Evolutionary conservation across 108 stramenopile species (phyloP).

Genomic region (Skeletonema grethae): DNA sequence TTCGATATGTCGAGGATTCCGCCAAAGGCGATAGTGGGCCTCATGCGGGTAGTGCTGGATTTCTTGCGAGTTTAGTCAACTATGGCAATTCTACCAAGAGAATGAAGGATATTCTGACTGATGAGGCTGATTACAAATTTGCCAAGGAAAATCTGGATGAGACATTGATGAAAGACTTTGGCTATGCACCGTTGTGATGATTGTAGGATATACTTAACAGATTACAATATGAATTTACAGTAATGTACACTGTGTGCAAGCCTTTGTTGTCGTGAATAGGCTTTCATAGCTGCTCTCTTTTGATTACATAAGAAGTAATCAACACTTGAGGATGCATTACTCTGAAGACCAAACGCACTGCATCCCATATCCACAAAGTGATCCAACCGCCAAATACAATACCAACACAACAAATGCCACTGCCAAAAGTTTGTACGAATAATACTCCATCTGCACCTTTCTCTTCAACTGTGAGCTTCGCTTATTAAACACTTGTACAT

Average conservation of each 20-base stretch:
- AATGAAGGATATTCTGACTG: slow-evolving; percentile 53
- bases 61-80: slow-evolving; percentile 68
- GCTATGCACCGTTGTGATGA: slow-evolving; percentile 19
- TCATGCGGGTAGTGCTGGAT: slow-evolving; percentile 59
- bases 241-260: neutral
- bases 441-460: slow-evolving; percentile 7
- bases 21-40: slow-evolving; percentile 62
- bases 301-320: neutral
- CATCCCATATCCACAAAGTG: slow-evolving; percentile 10
- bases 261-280: slow-evolving; percentile 3
- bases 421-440: slow-evolving; percentile 2
- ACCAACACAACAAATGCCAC: slow-evolving; percentile 17
- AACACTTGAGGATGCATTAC: neutral
- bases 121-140: slow-evolving; percentile 50
- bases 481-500: slow-evolving; percentile 54
- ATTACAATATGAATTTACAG: slow-evolving; percentile 1
- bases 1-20: slow-evolving; percentile 58
- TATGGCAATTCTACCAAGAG: slow-evolving; percentile 67
- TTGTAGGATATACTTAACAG: neutral
- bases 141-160: slow-evolving; percentile 48
- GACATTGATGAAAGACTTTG: slow-evolving; percentile 68
- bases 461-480: slow-evolving; percentile 16
- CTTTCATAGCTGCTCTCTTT: neutral
- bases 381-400: slow-evolving; percentile 9
- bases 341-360: neutral